phyloP scores from a whole-genome alignment of 1,139 yeast species.

The Oligophagozyma castellii region DNA sequence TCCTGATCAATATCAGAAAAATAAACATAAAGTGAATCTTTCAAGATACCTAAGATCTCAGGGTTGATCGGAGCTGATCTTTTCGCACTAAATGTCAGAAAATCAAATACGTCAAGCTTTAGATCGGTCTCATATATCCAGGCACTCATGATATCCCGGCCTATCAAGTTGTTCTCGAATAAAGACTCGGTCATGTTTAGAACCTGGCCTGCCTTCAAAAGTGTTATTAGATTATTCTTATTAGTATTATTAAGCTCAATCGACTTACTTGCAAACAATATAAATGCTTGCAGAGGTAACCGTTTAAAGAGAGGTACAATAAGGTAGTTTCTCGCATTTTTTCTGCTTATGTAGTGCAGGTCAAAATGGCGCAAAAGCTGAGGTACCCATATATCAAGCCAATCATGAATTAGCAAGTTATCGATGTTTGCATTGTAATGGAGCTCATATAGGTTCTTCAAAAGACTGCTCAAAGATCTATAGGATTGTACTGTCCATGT shows the following conservation, averaged over 20 bases:
- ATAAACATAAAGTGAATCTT: slow-evolving; percentile 33
- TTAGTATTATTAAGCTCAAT: too few relatives aligned
- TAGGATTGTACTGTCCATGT: too few relatives aligned
- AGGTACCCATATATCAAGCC: too few relatives aligned
- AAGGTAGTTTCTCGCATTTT: slow-evolving; percentile 45
- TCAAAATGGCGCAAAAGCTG: too few relatives aligned
- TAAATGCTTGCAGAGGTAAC: slow-evolving; percentile 31
- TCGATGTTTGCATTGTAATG: too few relatives aligned
- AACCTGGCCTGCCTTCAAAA: slow-evolving; percentile 53
- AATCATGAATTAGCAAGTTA: too few relatives aligned
- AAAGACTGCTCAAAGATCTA: too few relatives aligned
- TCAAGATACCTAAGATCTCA: slow-evolving; percentile 32
- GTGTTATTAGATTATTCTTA: slow-evolving; percentile 39
- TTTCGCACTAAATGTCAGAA: slow-evolving; percentile 49
- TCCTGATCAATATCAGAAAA: slow-evolving; percentile 55
- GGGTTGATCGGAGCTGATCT: slow-evolving; percentile 42
- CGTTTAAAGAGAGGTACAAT: slow-evolving; percentile 46
- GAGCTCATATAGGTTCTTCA: too few relatives aligned
- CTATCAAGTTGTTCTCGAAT: slow-evolving; percentile 28
- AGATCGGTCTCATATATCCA: slow-evolving; percentile 35
- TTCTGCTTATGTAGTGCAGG: too few relatives aligned
- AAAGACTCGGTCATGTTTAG: slow-evolving; percentile 41
- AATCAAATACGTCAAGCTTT: slow-evolving; percentile 45
- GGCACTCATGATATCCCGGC: slow-evolving; percentile 25
- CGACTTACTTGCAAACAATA: too few relatives aligned